Conservation (phyloP, 495 filamentous ascomycete genomes). For the Aspergillus sparsus region DNA sequence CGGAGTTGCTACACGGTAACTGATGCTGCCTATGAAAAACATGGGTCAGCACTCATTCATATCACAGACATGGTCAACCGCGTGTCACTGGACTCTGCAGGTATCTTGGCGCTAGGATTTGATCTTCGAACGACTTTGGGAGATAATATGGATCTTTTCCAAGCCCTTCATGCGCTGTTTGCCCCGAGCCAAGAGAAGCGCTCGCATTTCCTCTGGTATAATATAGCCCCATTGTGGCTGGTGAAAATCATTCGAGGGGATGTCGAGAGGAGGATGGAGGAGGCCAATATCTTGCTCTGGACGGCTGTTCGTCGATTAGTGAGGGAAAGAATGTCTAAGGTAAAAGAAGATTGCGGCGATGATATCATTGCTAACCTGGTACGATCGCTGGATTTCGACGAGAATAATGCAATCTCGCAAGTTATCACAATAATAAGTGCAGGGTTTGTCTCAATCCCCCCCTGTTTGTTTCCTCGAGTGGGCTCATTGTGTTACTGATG, state of each 20-base stretch:
- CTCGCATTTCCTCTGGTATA: neutral
- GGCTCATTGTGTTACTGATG: neutral
- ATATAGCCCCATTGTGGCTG: neutral
- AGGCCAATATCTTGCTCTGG: neutral
- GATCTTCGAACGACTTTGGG: neutral
- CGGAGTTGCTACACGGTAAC: neutral
- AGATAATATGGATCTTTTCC: neutral
- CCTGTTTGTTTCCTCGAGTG: neutral
- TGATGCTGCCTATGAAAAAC: neutral
- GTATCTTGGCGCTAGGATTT: neutral
- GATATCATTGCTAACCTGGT: neutral
- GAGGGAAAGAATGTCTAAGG: neutral
- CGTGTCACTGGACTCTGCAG: neutral
- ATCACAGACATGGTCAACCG: neutral
- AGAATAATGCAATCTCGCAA: neutral
- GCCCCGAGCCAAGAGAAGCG: neutral
- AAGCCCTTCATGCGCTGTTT: neutral
- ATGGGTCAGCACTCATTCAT: neutral
- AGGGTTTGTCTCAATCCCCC: neutral
- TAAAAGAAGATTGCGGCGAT: neutral
- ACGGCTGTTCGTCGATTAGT: neutral
- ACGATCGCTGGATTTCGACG: neutral
- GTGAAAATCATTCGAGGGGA: neutral
- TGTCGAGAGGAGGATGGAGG: neutral
- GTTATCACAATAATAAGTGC: neutral